Evolutionary conservation across 495 filamentous ascomycete genomes (phyloP), one percentile per base, ranked within the genome.

Genomic region (Neurospora tetrasperma): DNA sequence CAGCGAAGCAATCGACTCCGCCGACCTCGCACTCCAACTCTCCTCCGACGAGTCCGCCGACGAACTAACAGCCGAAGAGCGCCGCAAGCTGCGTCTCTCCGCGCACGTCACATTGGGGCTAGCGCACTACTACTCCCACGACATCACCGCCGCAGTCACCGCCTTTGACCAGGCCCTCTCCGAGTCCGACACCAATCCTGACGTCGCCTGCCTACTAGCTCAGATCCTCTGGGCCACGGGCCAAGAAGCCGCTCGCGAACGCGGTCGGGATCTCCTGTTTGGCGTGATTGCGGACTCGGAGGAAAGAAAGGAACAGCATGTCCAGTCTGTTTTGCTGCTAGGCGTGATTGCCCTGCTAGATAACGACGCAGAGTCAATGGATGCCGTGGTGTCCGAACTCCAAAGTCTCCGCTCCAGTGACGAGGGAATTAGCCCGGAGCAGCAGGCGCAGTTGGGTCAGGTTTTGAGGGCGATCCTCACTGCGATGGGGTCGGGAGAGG

Each of bases 221-320:
- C 92, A 98, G 78, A 90, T 98, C 4, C 86, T 98, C 7, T 99
- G 95, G 94, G 94, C 93, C 4, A 94, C 92, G 78, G 94, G 93
- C 35, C 89, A 89, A 2, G 88, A 91, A 9, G 88, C 91, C 14
- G 91, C 94, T 69, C 86, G 89, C 48, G 86, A 86, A 54, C 88
- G 93, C 71, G 93, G 95, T 14, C 87, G 92, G 6, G 89, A 96
- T 69, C 88, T 96, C 73, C 82, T 98, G 27, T 93, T 97, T 76
- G 89, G 90, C 16, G 83, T 90, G 70, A 89, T 97, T 59, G 48
- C 48, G 1, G 48, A 54, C 35, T 38, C 35, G 44, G n/a, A 54
- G 1, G 40, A 41, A 11, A 94, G 76, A 85, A 9, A 78, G 27
- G 81, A 91, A 0, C 87, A 89, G 5, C 95, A 98, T 76, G 85